Percentiles rank a stretch among this genome's conserved stretches.
These are phyloP conservation scores for Xenoacremonium recifei DNA, from an alignment of 2,329 filamentous ascomycete genomes.

Conservation along the genomic window DNA sequence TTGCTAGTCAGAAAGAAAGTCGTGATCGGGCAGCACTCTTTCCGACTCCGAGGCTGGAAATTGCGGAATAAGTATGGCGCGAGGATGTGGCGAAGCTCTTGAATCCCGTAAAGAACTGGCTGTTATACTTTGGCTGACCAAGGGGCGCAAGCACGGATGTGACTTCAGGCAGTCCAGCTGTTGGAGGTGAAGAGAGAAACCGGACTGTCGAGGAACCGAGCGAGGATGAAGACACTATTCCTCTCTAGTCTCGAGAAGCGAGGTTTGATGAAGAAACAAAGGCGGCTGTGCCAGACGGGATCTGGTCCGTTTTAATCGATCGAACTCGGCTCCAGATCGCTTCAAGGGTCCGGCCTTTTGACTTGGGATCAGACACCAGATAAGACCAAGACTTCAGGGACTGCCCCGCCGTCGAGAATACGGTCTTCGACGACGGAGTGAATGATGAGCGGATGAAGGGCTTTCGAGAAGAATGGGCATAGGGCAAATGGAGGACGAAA, in stretches of 20 bases:
- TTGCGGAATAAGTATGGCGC: too few relatives aligned
- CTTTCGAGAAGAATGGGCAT: constrained; percentile 10
- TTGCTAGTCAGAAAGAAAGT: too few relatives aligned
- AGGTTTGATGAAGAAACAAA: constrained; percentile 12
- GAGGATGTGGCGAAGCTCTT: too few relatives aligned
- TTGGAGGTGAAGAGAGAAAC: too few relatives aligned
- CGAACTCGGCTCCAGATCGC: constrained; percentile 21
- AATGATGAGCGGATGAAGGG: constrained; percentile 3
- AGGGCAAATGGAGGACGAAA: constrained; percentile 15
- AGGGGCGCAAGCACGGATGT: too few relatives aligned
- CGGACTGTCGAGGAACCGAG: constrained; percentile 11
- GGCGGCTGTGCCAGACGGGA: constrained; percentile 17
- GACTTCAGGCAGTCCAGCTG: too few relatives aligned
- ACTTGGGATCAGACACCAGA: constrained; percentile 9
- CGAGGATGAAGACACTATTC: constrained; percentile 15
- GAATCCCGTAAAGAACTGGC: too few relatives aligned
- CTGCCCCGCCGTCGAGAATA: constrained; percentile 13
- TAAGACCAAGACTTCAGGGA: constrained; percentile 16
- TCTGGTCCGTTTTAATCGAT: constrained; percentile 19
- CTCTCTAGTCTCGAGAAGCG: constrained; percentile 16
- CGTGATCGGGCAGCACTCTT: too few relatives aligned
- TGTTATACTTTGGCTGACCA: too few relatives aligned
- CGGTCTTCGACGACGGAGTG: constrained; percentile 11
- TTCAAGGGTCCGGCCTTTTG: constrained; percentile 13
- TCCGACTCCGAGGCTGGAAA: too few relatives aligned